These are phyloP conservation scores for Trichaptum fuscoviolaceum DNA, from an alignment of 768 basidiomycete species.

Conservation along the genomic window DNA sequence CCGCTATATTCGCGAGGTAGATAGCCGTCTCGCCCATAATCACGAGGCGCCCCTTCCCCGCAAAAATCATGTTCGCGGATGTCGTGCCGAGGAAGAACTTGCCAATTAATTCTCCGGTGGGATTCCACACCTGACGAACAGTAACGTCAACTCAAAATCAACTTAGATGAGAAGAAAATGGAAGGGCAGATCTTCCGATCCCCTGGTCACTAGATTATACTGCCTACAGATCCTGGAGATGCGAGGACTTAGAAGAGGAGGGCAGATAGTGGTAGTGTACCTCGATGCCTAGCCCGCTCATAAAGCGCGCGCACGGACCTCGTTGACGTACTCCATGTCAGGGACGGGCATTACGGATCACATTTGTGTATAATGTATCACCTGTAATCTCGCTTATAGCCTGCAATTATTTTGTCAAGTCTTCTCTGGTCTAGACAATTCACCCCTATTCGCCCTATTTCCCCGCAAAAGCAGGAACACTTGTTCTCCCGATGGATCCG, in stretches of 20 bases:
- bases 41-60: conserved; percentile 32
- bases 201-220: too few relatives aligned
- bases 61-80: conserved; percentile 37
- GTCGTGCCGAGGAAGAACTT: conserved; percentile 51
- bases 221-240: neutral
- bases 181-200: neutral
- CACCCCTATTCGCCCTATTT: neutral
- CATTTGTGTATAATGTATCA: neutral
- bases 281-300: neutral
- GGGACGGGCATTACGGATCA: neutral
- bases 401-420: neutral
- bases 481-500: neutral
- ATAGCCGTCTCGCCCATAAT: conserved; percentile 36
- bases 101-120: conserved; percentile 51
- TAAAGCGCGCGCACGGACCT: neutral
- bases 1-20: conserved; percentile 32
- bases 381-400: neutral
- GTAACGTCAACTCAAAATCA: neutral
- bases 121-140: conserved; percentile 43
- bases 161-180: neutral
- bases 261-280: neutral
- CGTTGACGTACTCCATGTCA: neutral
- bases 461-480: neutral
- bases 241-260: neutral
- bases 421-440: neutral